These are phyloP conservation scores for Nitzschia sp. DNA, from an alignment of 108 stramenopile species.

Conservation along the genomic window DNA sequence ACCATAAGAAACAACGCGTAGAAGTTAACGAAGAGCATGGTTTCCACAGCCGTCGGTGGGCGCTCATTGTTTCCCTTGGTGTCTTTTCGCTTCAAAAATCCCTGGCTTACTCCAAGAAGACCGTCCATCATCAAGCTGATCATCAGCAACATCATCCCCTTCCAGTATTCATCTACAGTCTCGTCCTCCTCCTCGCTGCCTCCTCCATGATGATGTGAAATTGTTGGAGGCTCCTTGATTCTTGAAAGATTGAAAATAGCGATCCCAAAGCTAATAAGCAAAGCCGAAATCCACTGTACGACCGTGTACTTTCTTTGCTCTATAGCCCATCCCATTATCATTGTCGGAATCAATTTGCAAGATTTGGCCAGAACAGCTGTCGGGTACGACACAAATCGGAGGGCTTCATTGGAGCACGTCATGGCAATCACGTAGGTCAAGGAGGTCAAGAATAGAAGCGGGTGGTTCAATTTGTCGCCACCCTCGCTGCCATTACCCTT, in stretches of 20 bases:
- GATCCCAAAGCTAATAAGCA: slow-evolving; percentile 75
- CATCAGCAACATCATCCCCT: slow-evolving; percentile 64
- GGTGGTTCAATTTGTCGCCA: slow-evolving; percentile 35
- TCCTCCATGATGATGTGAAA: not conserved
- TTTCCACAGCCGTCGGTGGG: slow-evolving; percentile 79
- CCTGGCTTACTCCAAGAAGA: slow-evolving; percentile 74
- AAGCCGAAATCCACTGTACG: slow-evolving; percentile 76
- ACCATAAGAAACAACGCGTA: slow-evolving; percentile 68
- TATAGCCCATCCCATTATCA: slow-evolving; percentile 74
- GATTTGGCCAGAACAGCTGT: slow-evolving; percentile 91
- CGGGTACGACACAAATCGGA: slow-evolving; percentile 89
- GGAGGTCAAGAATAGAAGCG: slow-evolving; percentile 42
- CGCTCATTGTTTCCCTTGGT: slow-evolving; percentile 29
- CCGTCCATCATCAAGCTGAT: slow-evolving; percentile 78
- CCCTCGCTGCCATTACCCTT: not conserved
- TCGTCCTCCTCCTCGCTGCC: not conserved
- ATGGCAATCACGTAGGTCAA: slow-evolving; percentile 76
- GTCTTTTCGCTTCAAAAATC: slow-evolving; percentile 50
- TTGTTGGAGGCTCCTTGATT: slow-evolving; percentile 39
- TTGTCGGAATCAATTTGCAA: slow-evolving; percentile 94
- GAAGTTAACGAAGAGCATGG: slow-evolving; percentile 78
- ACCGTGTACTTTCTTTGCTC: slow-evolving; percentile 53
- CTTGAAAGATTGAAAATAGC: slow-evolving; percentile 71
- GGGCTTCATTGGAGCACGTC: slow-evolving; percentile 74
- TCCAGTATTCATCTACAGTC: slow-evolving; percentile 39